phyloP scores from a whole-genome alignment of 331 rosid genomes.

The Cydonia oblonga region DNA sequence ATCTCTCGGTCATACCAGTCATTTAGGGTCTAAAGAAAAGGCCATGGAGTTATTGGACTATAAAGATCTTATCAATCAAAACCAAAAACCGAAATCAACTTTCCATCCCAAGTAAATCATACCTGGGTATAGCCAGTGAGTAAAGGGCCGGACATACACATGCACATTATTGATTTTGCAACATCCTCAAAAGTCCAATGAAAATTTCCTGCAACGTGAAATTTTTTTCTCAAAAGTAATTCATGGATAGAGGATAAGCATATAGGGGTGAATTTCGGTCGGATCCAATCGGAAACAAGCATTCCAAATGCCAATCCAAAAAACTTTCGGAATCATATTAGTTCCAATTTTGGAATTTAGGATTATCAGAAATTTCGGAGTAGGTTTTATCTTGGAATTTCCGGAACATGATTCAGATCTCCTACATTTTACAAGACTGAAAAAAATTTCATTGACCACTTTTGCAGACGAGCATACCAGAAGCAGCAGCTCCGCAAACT shows the following conservation, averaged over 20 bases:
- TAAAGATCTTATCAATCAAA: slow-evolving; percentile 2
- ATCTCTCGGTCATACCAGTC: slow-evolving; percentile 99
- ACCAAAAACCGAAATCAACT: background rate
- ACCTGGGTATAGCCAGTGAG: slow-evolving; percentile 96
- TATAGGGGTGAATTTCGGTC: too few relatives aligned
- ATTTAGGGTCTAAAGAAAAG: slow-evolving; percentile 55
- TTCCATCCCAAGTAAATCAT: background rate
- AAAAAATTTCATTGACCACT: too few relatives aligned
- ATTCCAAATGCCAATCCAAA: too few relatives aligned
- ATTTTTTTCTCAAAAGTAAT: slow-evolving; percentile 7
- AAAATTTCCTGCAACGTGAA: slow-evolving; percentile 58
- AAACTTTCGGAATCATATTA: too few relatives aligned
- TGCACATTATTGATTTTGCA: slow-evolving; percentile 76
- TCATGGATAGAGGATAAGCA: background rate
- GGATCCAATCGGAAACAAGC: too few relatives aligned
- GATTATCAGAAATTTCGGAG: too few relatives aligned
- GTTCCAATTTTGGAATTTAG: too few relatives aligned
- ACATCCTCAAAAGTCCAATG: slow-evolving; percentile 88
- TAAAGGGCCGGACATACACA: slow-evolving; percentile 97
- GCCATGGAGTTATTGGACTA: slow-evolving; percentile 4
- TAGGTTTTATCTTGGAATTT: too few relatives aligned
- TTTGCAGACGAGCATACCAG: slow-evolving; percentile 37
- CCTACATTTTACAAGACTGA: too few relatives aligned
- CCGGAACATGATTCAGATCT: too few relatives aligned
- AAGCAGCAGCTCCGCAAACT: slow-evolving; percentile 97